Conservation (phyloP, 139 green algal genomes). For the Chlamydomonas sp. region DNA sequence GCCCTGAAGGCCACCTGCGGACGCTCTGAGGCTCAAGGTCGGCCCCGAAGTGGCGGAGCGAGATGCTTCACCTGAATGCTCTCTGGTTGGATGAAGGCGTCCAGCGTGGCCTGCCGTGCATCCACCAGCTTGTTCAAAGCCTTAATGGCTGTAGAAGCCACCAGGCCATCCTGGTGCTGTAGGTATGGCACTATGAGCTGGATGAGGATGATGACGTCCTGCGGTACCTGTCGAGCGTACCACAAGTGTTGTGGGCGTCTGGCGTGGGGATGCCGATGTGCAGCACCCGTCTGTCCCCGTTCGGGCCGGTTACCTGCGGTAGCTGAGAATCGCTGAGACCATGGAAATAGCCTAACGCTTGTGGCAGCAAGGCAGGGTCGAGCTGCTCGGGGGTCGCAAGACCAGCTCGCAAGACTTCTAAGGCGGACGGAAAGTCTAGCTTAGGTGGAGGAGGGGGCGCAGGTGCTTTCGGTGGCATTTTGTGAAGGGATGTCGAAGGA, state of each 20-base stretch:
- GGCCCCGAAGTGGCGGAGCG: not conserved
- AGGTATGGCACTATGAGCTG: not conserved
- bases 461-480: constrained; percentile 17
- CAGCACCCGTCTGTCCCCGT: not conserved
- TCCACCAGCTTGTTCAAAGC: not conserved
- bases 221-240: not conserved
- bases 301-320: not conserved
- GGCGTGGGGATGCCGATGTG: not conserved
- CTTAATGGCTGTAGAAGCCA: not conserved
- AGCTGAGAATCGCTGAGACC: not conserved
- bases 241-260: not conserved
- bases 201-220: not conserved
- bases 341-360: not conserved
- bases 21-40: too few species aligned
- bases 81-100: not conserved
- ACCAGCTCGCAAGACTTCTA: not conserved
- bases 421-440: constrained; percentile 4
- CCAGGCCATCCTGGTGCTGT: too few species aligned
- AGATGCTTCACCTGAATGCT: constrained; percentile 1
- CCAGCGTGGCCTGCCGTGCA: not conserved
- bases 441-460: not conserved
- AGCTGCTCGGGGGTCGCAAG: not conserved
- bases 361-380: constrained; percentile 4
- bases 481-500: not conserved
- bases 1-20: too few species aligned